Evolutionary conservation across 495 filamentous ascomycete species (phyloP), one percentile per base, ranked within the genome.

Genomic region (Parachaetomium inaequale): DNA sequence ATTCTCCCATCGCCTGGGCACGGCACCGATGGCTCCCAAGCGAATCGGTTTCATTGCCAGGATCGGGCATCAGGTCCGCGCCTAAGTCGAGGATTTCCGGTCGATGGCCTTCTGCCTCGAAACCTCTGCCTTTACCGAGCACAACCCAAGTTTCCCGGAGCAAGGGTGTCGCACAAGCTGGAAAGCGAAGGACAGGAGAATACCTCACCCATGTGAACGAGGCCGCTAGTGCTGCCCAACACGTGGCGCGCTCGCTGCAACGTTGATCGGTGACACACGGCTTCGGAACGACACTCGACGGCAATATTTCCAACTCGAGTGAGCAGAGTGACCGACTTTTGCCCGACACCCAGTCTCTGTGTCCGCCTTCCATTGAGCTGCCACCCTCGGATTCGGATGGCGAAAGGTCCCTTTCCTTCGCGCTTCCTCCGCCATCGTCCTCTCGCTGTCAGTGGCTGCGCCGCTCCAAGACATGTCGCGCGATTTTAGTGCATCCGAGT

Each of bases 401-500:
- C 28, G 28, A 51, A 15, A 29, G 25, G 21, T 14, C 21, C n/a
- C n/a, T n/a, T n/a, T 50, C 46, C 25, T 28, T 50, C 12, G 46
- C 0, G 25, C 26, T 29, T 15, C 46, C 15, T 29, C 25, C 46
- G 4, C 8, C 7, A 25, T 6, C 17, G 5, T 7, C 19, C 19
- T 1, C 19, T 45, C 3, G 42, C n/a, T 21, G 19, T 25, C 19
- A 0, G 43, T 46, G 19, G 42, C 58, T 53, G 58, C 34, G 58
- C 58, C 58, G 26, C 58, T 53, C 58, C 25, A n/a, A 43, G 38
- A 60, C 47, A 59, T 52, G 25, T n/a, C 47, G 7, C 34, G 23
- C 58, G 11, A 52, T 52, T 60, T 60, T 60, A 60, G 58, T 53
- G 58, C 19, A 60, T 45, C 58, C 58, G 40, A 29, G 49, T 47